Percentiles rank a stretch among this genome's conserved stretches.
Conservation (phyloP, 1,284 basidiomycete species). For the Gymnopus androsaceus region DNA sequence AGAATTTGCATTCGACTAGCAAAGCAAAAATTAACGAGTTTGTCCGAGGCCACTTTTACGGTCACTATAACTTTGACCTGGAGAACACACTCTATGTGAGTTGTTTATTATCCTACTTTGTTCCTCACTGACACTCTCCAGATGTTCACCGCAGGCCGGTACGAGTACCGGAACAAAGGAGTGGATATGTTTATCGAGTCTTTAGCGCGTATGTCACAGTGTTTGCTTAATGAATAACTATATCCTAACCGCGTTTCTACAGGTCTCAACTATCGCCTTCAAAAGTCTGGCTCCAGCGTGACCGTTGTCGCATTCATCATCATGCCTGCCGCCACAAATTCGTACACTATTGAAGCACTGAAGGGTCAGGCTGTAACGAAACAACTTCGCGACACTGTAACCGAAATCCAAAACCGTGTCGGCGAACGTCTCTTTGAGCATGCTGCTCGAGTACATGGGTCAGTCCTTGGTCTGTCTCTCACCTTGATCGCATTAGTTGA, state of each 20-base stretch:
- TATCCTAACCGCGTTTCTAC: neutral
- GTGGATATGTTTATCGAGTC: slow-evolving; percentile 99
- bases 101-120: slow-evolving; percentile 15
- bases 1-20: slow-evolving; percentile 89
- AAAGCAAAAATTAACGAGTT: slow-evolving; percentile 99
- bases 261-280: slow-evolving; percentile 85
- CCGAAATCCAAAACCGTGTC: slow-evolving; percentile 91
- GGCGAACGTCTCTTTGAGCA: slow-evolving; percentile 92
- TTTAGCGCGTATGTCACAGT: slow-evolving; percentile 69
- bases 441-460: slow-evolving; percentile 90
- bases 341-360: slow-evolving; percentile 96
- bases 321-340: slow-evolving; percentile 95
- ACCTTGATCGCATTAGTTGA: slow-evolving; percentile 14
- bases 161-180: slow-evolving; percentile 99
- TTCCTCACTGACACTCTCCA: slow-evolving; percentile 26
- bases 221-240: neutral
- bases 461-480: slow-evolving; percentile 27
- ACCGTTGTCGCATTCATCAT: slow-evolving; percentile 99
- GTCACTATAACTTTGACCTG: slow-evolving; percentile 93
- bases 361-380: slow-evolving; percentile 99
- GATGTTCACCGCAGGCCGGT: slow-evolving; percentile 98
- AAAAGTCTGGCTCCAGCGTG: slow-evolving; percentile 75
- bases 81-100: slow-evolving; percentile 93
- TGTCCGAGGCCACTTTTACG: slow-evolving; percentile 96
- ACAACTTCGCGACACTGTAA: slow-evolving; percentile 92